Conservation (phyloP, 1,139 yeast genomes). For the Saccharomyces hybrid region DNA sequence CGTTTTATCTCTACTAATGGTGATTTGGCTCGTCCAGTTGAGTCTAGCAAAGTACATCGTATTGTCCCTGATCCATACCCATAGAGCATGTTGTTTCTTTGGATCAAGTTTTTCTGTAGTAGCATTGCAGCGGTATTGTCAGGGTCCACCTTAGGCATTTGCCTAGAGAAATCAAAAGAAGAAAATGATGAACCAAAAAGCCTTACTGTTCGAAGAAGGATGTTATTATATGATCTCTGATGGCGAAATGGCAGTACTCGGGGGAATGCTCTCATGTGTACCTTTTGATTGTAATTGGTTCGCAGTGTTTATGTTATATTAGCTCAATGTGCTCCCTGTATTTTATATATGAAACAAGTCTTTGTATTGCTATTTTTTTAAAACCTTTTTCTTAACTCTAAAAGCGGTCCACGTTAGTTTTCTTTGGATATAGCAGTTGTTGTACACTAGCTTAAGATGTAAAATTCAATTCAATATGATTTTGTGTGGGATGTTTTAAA, state of each 20-base stretch:
- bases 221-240: not conserved
- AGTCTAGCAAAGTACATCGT: conserved; percentile 55
- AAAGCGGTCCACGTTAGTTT: not conserved
- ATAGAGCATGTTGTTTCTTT: conserved; percentile 29
- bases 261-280: not conserved
- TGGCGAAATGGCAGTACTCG: not conserved
- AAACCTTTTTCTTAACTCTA: not conserved
- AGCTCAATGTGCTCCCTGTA: not conserved
- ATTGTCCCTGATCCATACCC: conserved; percentile 30
- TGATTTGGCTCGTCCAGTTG: conserved; percentile 46
- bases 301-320: not conserved
- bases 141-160: not conserved
- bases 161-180: not conserved
- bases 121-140: conserved; percentile 24
- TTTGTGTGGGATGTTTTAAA: not conserved
- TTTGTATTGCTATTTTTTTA: not conserved
- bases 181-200: not conserved
- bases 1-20: conserved; percentile 54
- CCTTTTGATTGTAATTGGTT: not conserved
- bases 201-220: not conserved
- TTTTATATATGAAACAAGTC: not conserved
- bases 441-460: not conserved
- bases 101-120: conserved; percentile 34
- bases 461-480: not conserved
- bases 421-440: not conserved